These are phyloP conservation scores for Stachybotrys echinatus DNA, from an alignment of 2,329 filamentous ascomycete genomes.

Conservation along the genomic window DNA sequence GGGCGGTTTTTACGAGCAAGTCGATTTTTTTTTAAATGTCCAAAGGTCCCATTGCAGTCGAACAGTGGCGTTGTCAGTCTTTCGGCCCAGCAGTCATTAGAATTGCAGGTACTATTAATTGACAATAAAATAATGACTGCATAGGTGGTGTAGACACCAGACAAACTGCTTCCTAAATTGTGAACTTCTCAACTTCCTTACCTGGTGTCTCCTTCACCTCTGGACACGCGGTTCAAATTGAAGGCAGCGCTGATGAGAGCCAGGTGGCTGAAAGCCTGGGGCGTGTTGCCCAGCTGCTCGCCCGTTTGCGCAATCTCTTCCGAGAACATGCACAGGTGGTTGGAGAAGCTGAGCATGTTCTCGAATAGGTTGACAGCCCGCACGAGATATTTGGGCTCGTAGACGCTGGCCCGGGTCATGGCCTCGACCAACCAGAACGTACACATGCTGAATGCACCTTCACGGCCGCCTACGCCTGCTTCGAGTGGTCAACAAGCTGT, in stretches of 20 bases:
- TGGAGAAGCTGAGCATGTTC: conserved; percentile 71
- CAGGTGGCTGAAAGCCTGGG: conserved; percentile 73
- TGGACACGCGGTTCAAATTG: conserved; percentile 56
- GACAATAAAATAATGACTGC: too few species aligned
- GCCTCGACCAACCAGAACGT: conserved; percentile 81
- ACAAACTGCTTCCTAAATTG: too few species aligned
- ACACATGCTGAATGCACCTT: conserved; percentile 77
- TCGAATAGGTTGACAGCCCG: conserved; percentile 67
- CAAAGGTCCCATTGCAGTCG: too few species aligned
- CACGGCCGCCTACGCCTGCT: conserved; percentile 64
- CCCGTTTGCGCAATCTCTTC: conserved; percentile 72
- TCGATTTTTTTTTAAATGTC: too few species aligned
- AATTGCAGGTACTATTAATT: too few species aligned
- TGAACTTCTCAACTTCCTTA: neutral
- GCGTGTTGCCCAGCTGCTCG: conserved; percentile 75
- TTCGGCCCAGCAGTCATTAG: too few species aligned
- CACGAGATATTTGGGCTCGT: conserved; percentile 59
- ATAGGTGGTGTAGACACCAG: too few species aligned
- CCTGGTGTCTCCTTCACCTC: conserved; percentile 14
- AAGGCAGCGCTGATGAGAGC: conserved; percentile 73
- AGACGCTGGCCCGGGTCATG: conserved; percentile 61
- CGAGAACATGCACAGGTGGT: conserved; percentile 73
- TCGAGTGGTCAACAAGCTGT: neutral
- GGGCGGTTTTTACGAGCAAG: too few species aligned
- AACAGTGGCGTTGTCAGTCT: too few species aligned